These are phyloP conservation scores for Aspergillus sp. DNA, from an alignment of 2,329 filamentous ascomycete genomes.

Conservation along the genomic window DNA sequence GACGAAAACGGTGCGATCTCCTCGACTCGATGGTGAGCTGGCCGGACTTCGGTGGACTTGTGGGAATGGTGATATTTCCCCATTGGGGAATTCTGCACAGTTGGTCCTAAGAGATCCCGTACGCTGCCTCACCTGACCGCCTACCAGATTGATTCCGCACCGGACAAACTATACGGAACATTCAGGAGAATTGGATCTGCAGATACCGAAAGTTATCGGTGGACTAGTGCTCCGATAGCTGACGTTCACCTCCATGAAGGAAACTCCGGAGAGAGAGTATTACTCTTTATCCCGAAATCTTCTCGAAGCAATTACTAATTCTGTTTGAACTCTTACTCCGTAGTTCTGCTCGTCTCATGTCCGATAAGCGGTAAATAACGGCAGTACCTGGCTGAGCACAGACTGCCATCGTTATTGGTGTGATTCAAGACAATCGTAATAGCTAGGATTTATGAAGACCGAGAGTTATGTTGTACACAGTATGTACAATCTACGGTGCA, in stretches of 20 bases:
- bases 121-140: neutral
- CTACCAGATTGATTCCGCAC: neutral
- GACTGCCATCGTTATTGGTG: too few species aligned
- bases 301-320: too few species aligned
- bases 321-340: too few species aligned
- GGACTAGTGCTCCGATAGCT: too few species aligned
- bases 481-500: neutral
- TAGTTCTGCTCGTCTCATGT: neutral
- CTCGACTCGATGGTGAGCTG: neutral
- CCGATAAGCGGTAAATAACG: too few species aligned
- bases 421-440: neutral
- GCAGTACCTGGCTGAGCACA: too few species aligned
- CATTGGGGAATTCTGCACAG: slow-evolving; percentile 18
- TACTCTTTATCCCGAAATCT: too few species aligned
- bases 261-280: too few species aligned
- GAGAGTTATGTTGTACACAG: neutral
- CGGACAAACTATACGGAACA: too few species aligned
- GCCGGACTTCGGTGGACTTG: slow-evolving; percentile 13
- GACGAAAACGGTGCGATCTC: neutral
- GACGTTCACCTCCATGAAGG: too few species aligned
- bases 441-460: neutral
- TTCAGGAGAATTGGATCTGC: too few species aligned
- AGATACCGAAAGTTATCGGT: too few species aligned
- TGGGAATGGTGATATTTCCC: slow-evolving; percentile 21
- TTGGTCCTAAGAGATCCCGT: slow-evolving; percentile 6